phyloP scores from a whole-genome alignment of 257 asterid genomes.

The Nicotiana paniculata region DNA sequence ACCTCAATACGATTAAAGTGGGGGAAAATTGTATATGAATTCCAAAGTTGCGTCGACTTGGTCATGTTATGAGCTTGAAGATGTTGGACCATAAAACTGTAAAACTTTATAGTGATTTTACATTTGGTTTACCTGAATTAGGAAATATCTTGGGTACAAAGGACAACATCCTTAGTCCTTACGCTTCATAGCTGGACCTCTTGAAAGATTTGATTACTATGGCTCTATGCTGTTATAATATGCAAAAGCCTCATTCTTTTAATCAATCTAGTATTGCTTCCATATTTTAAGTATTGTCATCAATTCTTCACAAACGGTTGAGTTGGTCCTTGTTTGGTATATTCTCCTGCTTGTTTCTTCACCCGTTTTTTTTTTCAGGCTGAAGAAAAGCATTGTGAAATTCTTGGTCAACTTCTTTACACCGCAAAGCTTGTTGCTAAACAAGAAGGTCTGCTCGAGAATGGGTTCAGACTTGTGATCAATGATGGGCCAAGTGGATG shows the following conservation, averaged over 20 bases:
- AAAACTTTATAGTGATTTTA: background rate
- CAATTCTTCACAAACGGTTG: background rate
- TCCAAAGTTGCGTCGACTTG: background rate
- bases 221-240: background rate
- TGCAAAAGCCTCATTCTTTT: background rate
- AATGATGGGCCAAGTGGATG: conserved; percentile 89
- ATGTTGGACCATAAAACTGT: background rate
- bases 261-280: background rate
- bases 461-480: conserved; percentile 78
- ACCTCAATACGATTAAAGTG: background rate
- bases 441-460: conserved; percentile 79
- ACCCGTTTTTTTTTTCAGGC: conserved; percentile 36
- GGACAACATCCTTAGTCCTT: background rate
- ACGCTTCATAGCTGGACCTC: background rate
- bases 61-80: background rate
- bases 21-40: background rate
- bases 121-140: background rate
- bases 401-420: conserved; percentile 80
- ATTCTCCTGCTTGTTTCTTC: background rate
- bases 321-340: background rate
- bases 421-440: conserved; percentile 80
- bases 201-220: background rate
- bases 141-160: background rate
- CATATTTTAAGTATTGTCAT: background rate
- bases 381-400: conserved; percentile 68